Evolutionary conservation across 2,329 filamentous ascomycete genomes (phyloP).

Genomic region (Trichoderma guizhouense): DNA sequence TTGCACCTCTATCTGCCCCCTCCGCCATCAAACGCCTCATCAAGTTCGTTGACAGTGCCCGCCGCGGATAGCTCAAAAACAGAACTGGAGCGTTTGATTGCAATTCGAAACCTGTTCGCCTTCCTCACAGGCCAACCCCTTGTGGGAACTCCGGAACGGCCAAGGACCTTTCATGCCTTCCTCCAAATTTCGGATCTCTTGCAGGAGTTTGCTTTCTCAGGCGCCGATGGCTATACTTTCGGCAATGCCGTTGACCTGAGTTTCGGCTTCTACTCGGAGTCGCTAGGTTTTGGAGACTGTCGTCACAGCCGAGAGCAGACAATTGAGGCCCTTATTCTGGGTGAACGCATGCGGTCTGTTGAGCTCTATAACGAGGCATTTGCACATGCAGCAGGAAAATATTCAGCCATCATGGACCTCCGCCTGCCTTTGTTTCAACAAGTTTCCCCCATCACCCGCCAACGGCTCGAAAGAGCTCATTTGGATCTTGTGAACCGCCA

Average conservation of each 20-base stretch:
- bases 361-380: constrained; percentile 89
- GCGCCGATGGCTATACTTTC: constrained; percentile 55
- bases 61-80: constrained; percentile 32
- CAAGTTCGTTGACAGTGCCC: constrained; percentile 33
- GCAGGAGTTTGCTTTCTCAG: constrained; percentile 55
- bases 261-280: constrained; percentile 73
- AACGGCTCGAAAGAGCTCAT: constrained; percentile 77
- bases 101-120: constrained; percentile 63
- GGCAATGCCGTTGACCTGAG: constrained; percentile 60
- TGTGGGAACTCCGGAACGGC: constrained; percentile 52
- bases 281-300: constrained; percentile 74
- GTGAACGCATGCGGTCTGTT: constrained; percentile 78
- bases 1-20: constrained; percentile 54
- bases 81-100: constrained; percentile 55
- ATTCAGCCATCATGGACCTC: constrained; percentile 66
- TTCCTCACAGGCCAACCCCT: constrained; percentile 62
- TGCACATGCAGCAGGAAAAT: constrained; percentile 84
- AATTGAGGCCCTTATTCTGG: constrained; percentile 82
- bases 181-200: constrained; percentile 52
- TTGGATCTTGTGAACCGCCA: constrained; percentile 75
- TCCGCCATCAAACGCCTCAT: constrained; percentile 33
- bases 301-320: constrained; percentile 82
- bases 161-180: constrained; percentile 53
- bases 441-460: constrained; percentile 68
- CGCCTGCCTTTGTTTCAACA: constrained; percentile 66